Evolutionary conservation across 768 basidiomycete species (phyloP), one percentile per base, ranked within the genome.

Genomic region (Suillus weaverae): DNA sequence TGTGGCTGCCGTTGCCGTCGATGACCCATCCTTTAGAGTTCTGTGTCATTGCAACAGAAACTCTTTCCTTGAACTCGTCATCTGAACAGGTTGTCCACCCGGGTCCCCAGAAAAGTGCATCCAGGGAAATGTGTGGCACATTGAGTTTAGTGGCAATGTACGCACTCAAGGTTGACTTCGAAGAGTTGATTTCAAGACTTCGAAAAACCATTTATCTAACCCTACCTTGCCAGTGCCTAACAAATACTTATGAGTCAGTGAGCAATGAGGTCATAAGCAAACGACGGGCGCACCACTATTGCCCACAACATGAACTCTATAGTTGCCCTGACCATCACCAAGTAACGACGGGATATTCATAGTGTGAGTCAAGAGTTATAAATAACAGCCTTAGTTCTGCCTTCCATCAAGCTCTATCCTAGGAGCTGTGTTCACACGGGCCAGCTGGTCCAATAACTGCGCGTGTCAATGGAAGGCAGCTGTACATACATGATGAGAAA

Each of bases 41-140:
- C 71, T 78, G 20, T 48, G 70, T 60, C 65, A 71, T 60, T 77
- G 79, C 33, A 16, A 51, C 35, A 26, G 48, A 4, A 18, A 78
- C 64, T 18, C 55, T 48, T 22, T 65, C 69, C 43, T 33, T 66
- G 38, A 77, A 70, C 39, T 78, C 77, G 0, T 74, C 70, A 7
- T 11, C 38, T 1, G 81, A 69, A 1, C 73, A 68, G 63, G 66
- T 54, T 53, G 69, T 62, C 85, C 86, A 87, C 5, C 78, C 81
- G 5, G 86, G 85, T 38, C 78, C 62, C 84, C 84, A 87, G 65
- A 74, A 76, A 9, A 86, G 60, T 53, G 36, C 62, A 65, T 89
- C 86, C 61, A 88, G 74, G 10, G 80, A 64, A 26, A 87, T 78
- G 66, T 74, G 75, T 4, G 84, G 83, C 20, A 88, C 67, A 30